A percentile compares a stretch with the other conserved stretches of the same genome.
phyloP scores from a whole-genome alignment of 2,329 filamentous ascomycete species.

The Phyllosticta capitalensis region DNA sequence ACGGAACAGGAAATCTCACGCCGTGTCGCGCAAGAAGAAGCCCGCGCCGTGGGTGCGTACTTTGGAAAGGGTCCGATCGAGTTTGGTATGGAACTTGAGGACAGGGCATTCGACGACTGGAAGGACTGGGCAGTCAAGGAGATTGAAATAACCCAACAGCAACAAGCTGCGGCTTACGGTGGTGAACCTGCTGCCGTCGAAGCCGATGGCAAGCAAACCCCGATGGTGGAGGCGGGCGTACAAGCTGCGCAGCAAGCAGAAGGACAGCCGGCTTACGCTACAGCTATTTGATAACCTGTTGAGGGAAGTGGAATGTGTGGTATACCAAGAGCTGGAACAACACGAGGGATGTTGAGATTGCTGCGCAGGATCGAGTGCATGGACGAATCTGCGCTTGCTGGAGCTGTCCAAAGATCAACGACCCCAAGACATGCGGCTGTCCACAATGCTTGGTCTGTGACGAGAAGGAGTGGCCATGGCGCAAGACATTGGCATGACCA shows the following conservation, averaged over 20 bases:
- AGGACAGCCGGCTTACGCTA: neutral
- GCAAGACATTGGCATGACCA: too few relatives aligned
- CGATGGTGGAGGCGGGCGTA: neutral
- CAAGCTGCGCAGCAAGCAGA: neutral
- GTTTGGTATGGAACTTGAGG: conserved; percentile 73
- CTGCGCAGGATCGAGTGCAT: too few relatives aligned
- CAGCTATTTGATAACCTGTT: neutral
- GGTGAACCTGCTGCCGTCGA: neutral
- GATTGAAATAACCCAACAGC: conserved; percentile 39
- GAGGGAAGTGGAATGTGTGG: neutral
- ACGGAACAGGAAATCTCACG: conserved; percentile 74
- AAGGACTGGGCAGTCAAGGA: conserved; percentile 62
- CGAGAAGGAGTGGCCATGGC: too few relatives aligned
- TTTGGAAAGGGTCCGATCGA: conserved; percentile 72
- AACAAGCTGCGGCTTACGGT: conserved; percentile 33
- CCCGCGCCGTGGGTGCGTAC: conserved; percentile 72
- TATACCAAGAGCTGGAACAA: neutral
- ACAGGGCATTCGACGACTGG: conserved; percentile 73
- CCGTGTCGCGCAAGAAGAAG: conserved; percentile 80
- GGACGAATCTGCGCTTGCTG: too few relatives aligned
- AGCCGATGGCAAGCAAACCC: neutral
- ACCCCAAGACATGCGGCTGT: too few relatives aligned
- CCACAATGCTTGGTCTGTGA: too few relatives aligned
- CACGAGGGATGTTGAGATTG: neutral
- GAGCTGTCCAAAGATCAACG: too few relatives aligned